Base-by-base conservation (phyloP, 108 stramenopile genomes). In the Nannochloropsis oceanica region DNA sequence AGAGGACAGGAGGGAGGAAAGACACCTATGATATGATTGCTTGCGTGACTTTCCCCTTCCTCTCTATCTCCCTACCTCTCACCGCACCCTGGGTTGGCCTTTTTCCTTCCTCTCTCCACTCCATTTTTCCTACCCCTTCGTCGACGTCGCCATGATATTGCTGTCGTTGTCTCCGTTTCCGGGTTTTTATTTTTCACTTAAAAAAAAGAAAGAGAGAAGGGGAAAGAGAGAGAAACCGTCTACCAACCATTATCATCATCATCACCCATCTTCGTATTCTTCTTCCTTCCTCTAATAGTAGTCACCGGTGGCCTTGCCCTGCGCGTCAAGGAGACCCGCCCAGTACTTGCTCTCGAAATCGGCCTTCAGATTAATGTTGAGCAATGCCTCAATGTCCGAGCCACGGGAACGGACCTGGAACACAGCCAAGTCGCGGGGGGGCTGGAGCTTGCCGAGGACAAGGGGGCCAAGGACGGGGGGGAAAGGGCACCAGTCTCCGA, bases 311-410 rank as follows among this genome's bases (percentile, higher is more conserved):
- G 95, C 90, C 94, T 98, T 98, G 84, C 97, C 97, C 90, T 98
- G 96, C 86, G 97, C 97, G 93, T 98, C 97, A 82, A 98, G 94
- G 83, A 97, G 89, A 85, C 97, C 97, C 79, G 93, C 87, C 97
- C 97, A 98, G 95, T 96, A 98, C 82, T 95, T 91, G 81, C 94
- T 90, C 93, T 98, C 97, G 92, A 98, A 98, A 93, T 95, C 94
- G 83, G 92, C 86, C 95, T 98, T 98, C 86, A 94, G 94, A 94
- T 98, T 98, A 85, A 96, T 94, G 96, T 98, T 96, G 80, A 98
- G 95, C 87, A 96, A 95, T 79, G 97, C 97, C 86, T 96, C 91
- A 81, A 98, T 92, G 89, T 81, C 87, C 89, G 92, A 92, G 44
- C 94, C 94, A 87, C 90, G 86, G 34, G 94, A 94, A 92, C 94